These are phyloP conservation scores for Vaccinium darrowii DNA, from an alignment of 148 eudicot genomes.

Conservation along the genomic window DNA sequence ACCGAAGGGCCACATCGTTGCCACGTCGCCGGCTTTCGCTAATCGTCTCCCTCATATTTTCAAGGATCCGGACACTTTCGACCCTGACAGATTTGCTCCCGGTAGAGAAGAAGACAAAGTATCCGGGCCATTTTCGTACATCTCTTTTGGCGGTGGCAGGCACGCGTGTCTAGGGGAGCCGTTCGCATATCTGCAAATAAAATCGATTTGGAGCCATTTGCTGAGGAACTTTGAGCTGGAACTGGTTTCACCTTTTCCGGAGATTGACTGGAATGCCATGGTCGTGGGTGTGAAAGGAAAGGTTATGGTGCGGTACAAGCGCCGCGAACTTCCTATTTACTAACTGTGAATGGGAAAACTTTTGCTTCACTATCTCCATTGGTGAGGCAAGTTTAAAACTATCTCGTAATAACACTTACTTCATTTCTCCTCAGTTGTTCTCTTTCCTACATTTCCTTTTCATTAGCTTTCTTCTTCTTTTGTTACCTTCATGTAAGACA, in stretches of 20 bases:
- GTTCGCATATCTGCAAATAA: conserved; percentile 90
- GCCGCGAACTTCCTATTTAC: conserved; percentile 40
- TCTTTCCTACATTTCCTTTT: no score
- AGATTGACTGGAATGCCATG: conserved; percentile 96
- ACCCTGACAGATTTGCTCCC: conserved; percentile 75
- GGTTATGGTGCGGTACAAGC: conserved; percentile 74
- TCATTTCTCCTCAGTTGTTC: no score
- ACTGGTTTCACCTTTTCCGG: conserved; percentile 88
- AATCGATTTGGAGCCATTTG: conserved; percentile 94
- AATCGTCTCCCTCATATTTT: conserved; percentile 78
- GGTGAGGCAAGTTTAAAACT: conserved; percentile 2
- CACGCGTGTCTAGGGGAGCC: conserved; percentile 96
- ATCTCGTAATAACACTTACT: no score
- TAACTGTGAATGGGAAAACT: conserved; percentile 6
- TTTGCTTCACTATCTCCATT: not conserved
- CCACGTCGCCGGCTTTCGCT: conserved; percentile 95
- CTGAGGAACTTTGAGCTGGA: conserved; percentile 89
- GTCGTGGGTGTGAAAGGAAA: conserved; percentile 75
- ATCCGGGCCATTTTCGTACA: conserved; percentile 80
- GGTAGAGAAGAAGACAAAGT: conserved; percentile 92
- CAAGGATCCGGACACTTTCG: conserved; percentile 74
- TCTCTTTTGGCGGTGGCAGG: conserved; percentile 93
- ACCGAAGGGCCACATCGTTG: conserved; percentile 95
- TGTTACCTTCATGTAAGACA: no score
- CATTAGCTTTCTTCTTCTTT: no score